Conservation (phyloP, 495 filamentous ascomycete species). For the Hyaloscypha hepaticicola region DNA sequence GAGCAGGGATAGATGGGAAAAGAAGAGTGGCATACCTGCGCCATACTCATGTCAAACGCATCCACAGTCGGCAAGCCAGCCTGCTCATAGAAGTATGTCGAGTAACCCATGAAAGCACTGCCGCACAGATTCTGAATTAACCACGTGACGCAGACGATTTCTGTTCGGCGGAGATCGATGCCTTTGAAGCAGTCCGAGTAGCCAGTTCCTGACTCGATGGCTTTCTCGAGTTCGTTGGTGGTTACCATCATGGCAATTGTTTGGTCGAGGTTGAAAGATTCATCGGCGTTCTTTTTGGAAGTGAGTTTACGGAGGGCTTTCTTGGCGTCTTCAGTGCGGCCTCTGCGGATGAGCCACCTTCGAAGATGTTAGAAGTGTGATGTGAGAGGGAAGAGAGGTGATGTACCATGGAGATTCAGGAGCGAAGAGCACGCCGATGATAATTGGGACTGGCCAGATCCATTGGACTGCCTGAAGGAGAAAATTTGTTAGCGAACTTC, state of each 20-base stretch:
- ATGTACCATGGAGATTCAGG: conserved; percentile 71
- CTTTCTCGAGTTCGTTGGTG: conserved; percentile 58
- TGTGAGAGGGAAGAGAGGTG: conserved; percentile 41
- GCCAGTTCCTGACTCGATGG: conserved; percentile 54
- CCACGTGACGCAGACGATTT: conserved; percentile 53
- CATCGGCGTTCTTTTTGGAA: conserved; percentile 46
- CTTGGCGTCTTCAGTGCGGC: conserved; percentile 65
- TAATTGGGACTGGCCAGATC: conserved; percentile 79
- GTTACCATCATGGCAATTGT: conserved; percentile 62
- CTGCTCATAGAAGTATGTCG: conserved; percentile 64
- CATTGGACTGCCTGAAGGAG: conserved; percentile 57
- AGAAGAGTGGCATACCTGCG: conserved; percentile 18
- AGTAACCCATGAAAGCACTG: conserved; percentile 54
- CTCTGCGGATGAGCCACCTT: conserved; percentile 70
- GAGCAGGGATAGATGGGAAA: background rate
- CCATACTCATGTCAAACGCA: conserved; percentile 48
- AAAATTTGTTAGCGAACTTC: background rate
- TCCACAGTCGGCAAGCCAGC: conserved; percentile 52
- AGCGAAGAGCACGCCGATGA: conserved; percentile 66
- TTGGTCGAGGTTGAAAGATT: conserved; percentile 52
- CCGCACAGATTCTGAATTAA: conserved; percentile 51
- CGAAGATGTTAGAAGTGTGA: conserved; percentile 36
- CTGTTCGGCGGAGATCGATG: conserved; percentile 53
- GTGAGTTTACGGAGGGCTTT: conserved; percentile 64
- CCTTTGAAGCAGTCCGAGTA: conserved; percentile 57